Evolutionary conservation across 176 grass and related monocot genomes (phyloP), one percentile per base, ranked within the genome.

Genomic region (Juncus inflexus): DNA sequence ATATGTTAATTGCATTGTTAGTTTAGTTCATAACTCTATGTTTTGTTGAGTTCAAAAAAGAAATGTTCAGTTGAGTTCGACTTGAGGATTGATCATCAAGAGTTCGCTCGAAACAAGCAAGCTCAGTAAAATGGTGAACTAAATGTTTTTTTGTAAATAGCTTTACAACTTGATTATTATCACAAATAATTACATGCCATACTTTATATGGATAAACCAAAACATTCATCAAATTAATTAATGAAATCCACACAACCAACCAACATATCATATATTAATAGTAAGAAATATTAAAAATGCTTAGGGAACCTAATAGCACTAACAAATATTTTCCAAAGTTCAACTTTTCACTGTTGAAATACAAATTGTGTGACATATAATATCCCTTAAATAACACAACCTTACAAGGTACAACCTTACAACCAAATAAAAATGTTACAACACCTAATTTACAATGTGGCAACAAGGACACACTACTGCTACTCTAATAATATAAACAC

Each of bases 381-480:
- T 52, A 71, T 45, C 35, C 58, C 68, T 42, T 43, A 7, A 15
- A 35, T 71, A 53, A 39, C 13, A 54, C n/a, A 13, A 60, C 36
- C 52, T 14, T 59, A 40, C 38, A 60, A 12, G 52, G n/a, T 53
- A 13, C 15, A 71, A 3, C 68, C 54, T 12, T 58, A 70, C 68
- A 71, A 6, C 4, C 58, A 58, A 71, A 59, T 60, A 71, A 59
- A 45, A 70, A 15, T 42, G 53, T 71, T 60, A 71, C 68, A 58
- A 71, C 54, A 56, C 55, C 68, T 71, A 71, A 71, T 71, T 52
- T 71, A 71, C 68, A 71, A 57, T 47, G 54, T 71, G 43, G 37
- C 19, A 28, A 69, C 66, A 69, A 40, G 65, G 53, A 50, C 61
- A 62, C 39, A 42, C 47, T 65, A 74, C 50, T 28, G 1, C 11